Conservation (phyloP, 192 early-diverging fungal genomes). For the Pecoramyces ruminantium region DNA sequence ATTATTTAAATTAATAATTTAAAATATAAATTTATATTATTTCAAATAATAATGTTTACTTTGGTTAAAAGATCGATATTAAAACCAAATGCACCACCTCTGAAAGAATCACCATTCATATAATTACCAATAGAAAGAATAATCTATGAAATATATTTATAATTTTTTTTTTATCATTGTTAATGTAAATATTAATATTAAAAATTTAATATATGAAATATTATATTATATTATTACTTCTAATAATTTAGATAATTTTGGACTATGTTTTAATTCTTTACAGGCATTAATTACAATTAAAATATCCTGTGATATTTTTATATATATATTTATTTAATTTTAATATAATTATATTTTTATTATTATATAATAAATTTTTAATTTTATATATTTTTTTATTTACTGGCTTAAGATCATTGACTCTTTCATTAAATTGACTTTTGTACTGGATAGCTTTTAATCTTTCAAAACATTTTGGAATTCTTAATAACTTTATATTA, state of each 20-base stretch:
- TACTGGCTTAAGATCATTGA: constrained; percentile 19
- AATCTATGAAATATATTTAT: no score
- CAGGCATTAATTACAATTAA: constrained; percentile 12
- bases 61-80: constrained; percentile 25
- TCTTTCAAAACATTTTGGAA: constrained; percentile 19
- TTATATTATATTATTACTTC: not conserved
- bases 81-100: constrained; percentile 33
- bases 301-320: constrained; percentile 14
- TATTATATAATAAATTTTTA: no score
- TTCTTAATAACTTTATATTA: constrained; percentile 16
- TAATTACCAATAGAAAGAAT: constrained; percentile 35
- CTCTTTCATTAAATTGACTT: constrained; percentile 14
- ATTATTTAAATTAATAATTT: no score
- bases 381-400: no score
- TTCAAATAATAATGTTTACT: no score
- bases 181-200: no score
- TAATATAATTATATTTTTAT: no score
- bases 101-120: constrained; percentile 21
- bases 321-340: not conserved
- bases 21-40: no score
- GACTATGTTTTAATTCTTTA: constrained; percentile 19
- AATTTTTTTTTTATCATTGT: no score
- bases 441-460: constrained; percentile 26
- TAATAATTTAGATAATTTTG: constrained; percentile 24
- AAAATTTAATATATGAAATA: no score